Evolutionary conservation across 208 protist species (phyloP).

Genomic region (Angomonas desouzai): DNA sequence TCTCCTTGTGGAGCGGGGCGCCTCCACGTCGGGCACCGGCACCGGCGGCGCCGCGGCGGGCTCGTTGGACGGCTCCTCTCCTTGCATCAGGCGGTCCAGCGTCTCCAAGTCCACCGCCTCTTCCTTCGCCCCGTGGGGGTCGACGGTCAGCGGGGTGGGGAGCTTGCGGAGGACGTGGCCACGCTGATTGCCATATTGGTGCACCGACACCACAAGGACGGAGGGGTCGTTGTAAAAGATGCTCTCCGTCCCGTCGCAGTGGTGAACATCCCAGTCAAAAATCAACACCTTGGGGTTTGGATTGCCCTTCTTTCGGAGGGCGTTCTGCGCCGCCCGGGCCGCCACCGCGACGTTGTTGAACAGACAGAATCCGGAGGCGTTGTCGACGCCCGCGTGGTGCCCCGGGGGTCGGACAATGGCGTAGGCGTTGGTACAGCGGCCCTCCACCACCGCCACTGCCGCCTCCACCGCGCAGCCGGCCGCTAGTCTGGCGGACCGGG

Average conservation of each 20-base stretch:
- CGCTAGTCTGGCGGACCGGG: constrained; percentile 54
- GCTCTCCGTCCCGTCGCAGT: constrained; percentile 94
- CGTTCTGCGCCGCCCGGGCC: constrained; percentile 63
- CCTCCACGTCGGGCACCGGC: not conserved
- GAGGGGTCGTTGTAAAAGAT: constrained; percentile 90
- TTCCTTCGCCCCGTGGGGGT: not conserved
- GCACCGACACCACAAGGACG: constrained; percentile 92
- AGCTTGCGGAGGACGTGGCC: constrained; percentile 66
- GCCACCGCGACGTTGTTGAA: constrained; percentile 92
- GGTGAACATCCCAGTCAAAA: constrained; percentile 95
- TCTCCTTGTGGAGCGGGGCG: constrained; percentile 7
- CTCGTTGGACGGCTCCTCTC: not conserved
- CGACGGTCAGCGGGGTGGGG: constrained; percentile 5
- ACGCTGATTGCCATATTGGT: constrained; percentile 78
- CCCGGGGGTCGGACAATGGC: constrained; percentile 87
- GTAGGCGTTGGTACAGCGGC: constrained; percentile 73
- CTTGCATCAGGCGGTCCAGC: constrained; percentile 18
- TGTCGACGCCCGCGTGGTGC: constrained; percentile 61
- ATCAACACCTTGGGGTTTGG: constrained; percentile 72
- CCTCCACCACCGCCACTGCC: constrained; percentile 46
- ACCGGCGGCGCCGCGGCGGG: not conserved
- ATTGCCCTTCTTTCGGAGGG: not conserved
- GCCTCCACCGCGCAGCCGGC: constrained; percentile 74
- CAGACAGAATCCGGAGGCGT: constrained; percentile 86
- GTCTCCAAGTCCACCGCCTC: constrained; percentile 20